Evolutionary conservation across 2,329 filamentous ascomycete genomes (phyloP).

Genomic region (Pseudogymnoascus sp.): DNA sequence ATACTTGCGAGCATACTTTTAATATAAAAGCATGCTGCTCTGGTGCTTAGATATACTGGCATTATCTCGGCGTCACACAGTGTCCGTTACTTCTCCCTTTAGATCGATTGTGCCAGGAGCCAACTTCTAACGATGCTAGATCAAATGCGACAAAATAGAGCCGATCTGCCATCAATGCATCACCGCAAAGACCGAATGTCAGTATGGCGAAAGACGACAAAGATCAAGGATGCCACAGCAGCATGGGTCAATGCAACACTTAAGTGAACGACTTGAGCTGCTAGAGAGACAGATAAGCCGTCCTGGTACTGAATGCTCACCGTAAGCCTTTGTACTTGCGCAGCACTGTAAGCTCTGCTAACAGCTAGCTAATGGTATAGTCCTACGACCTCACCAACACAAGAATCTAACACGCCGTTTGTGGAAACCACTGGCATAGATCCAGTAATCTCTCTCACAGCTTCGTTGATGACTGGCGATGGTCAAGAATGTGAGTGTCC

Average conservation of each 20-base stretch:
- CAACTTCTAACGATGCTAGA: background rate
- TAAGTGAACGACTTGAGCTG: conserved; percentile 3
- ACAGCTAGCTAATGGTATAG: background rate
- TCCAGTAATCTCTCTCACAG: background rate
- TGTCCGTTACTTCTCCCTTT: background rate
- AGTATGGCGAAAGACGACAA: conserved; percentile 1
- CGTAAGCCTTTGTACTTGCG: background rate
- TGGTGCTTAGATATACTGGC: background rate
- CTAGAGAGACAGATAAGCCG: background rate
- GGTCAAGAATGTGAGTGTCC: conserved; percentile 2
- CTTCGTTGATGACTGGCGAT: conserved; percentile 1
- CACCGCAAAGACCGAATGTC: background rate
- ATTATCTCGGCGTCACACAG: background rate
- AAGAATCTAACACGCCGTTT: background rate
- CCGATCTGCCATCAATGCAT: background rate
- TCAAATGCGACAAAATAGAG: background rate
- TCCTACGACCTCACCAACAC: background rate
- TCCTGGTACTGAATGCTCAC: background rate
- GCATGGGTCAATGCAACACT: background rate
- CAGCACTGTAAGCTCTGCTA: background rate
- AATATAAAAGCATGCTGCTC: background rate
- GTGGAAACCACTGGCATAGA: background rate
- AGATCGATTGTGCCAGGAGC: background rate
- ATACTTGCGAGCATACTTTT: background rate
- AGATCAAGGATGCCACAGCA: background rate